A percentile compares a stretch with the other conserved stretches of the same genome.
Conservation (phyloP, 495 filamentous ascomycete species). For the Bryoglossum gracile region DNA sequence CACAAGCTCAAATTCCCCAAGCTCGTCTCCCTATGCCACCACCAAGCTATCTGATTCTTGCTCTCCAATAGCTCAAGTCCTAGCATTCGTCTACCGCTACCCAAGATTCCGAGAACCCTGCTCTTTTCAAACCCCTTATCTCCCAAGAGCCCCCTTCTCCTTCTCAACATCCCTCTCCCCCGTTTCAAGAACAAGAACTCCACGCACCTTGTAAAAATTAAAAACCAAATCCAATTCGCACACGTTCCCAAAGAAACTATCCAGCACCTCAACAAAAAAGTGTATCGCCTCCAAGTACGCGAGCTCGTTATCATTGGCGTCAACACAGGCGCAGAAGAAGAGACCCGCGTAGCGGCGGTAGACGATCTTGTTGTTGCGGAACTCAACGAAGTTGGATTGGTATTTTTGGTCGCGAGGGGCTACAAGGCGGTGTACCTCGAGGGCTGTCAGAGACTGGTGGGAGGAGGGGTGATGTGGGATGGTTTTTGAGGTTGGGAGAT, state of each 20-base stretch:
- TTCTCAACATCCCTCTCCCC: conserved; percentile 6
- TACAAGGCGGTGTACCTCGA: conserved; percentile 88
- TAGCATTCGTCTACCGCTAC: too few relatives aligned
- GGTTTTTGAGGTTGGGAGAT: conserved; percentile 69
- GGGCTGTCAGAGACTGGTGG: background rate
- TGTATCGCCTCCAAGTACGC: conserved; percentile 97
- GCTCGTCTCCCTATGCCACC: too few relatives aligned
- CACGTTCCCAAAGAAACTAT: conserved; percentile 98
- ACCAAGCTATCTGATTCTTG: too few relatives aligned
- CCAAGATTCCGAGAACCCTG: too few relatives aligned
- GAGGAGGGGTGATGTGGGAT: conserved; percentile 87
- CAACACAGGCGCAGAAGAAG: conserved; percentile 98
- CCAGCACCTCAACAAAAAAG: conserved; percentile 98
- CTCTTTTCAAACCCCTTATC: background rate
- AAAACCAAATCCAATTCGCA: conserved; percentile 99
- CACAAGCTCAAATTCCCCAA: too few relatives aligned
- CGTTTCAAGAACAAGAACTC: background rate
- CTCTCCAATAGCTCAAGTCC: too few relatives aligned
- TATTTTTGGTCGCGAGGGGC: conserved; percentile 98
- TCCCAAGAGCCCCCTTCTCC: background rate
- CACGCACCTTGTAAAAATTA: conserved; percentile 83
- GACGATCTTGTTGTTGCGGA: conserved; percentile 86
- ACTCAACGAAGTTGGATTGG: conserved; percentile 98
- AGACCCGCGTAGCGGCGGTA: conserved; percentile 95
- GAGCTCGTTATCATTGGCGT: conserved; percentile 97